These are phyloP conservation scores for Leishmania braziliensis DNA, from an alignment of 208 protist genomes.

Conservation along the genomic window DNA sequence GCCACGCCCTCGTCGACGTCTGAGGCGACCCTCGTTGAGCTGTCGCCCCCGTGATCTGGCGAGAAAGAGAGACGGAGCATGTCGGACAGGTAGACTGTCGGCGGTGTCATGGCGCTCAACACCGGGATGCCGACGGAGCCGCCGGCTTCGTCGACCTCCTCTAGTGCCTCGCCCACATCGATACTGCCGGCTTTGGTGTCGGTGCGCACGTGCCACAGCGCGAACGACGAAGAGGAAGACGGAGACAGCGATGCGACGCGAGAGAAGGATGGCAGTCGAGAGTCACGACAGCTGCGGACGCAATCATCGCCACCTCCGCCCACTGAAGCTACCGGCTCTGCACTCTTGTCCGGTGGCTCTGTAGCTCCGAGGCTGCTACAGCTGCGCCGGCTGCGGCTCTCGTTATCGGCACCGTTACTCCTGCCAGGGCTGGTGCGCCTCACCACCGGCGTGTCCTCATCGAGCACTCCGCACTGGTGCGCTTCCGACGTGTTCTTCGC, in stretches of 20 bases:
- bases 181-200: background rate
- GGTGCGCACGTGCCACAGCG: background rate
- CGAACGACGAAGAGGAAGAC: background rate
- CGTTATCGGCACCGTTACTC: background rate
- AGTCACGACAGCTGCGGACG: background rate
- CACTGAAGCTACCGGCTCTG: background rate
- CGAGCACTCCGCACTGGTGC: background rate
- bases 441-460: conserved; percentile 11
- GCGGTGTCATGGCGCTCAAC: background rate
- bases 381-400: conserved; percentile 5
- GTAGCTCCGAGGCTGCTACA: background rate
- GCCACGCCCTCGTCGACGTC: background rate
- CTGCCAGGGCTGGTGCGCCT: conserved; percentile 21
- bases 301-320: background rate
- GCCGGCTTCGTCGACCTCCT: background rate
- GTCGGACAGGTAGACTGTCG: conserved; percentile 20
- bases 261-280: background rate
- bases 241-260: conserved; percentile 1
- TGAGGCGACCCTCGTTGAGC: background rate
- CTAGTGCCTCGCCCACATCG: background rate
- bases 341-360: background rate
- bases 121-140: background rate
- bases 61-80: conserved; percentile 30
- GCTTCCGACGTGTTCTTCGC: background rate
- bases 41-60: background rate